Base-by-base conservation (phyloP, 2,329 filamentous ascomycete genomes). In the Berkeleyomyces basicola region DNA sequence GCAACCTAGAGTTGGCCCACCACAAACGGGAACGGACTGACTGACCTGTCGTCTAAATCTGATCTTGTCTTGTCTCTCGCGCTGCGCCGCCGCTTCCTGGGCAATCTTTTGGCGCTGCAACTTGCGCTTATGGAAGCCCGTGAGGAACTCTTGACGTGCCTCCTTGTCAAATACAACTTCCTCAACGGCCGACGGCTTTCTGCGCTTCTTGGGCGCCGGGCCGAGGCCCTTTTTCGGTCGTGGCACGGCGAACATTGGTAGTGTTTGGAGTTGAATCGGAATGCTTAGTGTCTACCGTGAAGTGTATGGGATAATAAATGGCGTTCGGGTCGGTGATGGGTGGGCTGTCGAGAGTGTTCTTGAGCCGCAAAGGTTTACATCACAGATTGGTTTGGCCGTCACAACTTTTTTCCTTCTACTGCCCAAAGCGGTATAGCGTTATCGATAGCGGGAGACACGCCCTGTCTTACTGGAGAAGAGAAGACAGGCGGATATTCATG, bases 81-180 rank as follows among this genome's bases (percentile, higher is more conserved):
- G 84, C 73, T 89, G 86, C 55, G 82, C 84, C 3, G 89, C 88
- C 68, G 87, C 79, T 67, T 93, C 90, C 70, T 93, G 87, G 1
- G 92, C 92, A 73, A 85, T 79, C 76, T 95, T 95, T 67, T 85
- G 84, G 44, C 93, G 82, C 72, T 90, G 87, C 61, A 88, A 76
- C 74, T 96, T 97, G 73, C 93, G 86, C 79, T 97, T 99, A 77
- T 92, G 91, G 75, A 99, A 99, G 2, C 93, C 93, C 0, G 90
- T 96, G 64, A 99, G 79, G 71, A 88, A 99, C 70, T 97, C 90
- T 67, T 87, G 77, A 67, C 93, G 85, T 55, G 88, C 88, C 65
- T 80, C 79, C 65, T 80, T 76, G 75, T 99, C 90, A 75, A 97
- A 99, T 61, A 78, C 83, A 72, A 99, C 86, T 72, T 95, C 89